Base-by-base conservation (phyloP, 2,329 filamentous ascomycete species). In the Colletotrichum tabaci region DNA sequence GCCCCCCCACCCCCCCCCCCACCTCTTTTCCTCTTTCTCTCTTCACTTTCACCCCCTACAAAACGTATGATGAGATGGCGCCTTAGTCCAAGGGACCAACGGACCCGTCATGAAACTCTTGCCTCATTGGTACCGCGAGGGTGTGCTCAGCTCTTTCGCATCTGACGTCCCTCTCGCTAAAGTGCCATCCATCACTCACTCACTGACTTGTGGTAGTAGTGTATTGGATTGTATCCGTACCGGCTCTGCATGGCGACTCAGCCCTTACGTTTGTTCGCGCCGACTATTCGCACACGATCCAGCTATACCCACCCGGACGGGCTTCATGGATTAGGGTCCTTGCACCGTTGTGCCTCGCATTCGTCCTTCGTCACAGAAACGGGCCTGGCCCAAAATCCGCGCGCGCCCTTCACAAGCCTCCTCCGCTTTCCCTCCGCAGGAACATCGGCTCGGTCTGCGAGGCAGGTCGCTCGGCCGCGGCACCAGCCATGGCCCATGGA, bases 301-400 rank as follows among this genome's bases (percentile, higher is more conserved):
- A 42, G 38, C 38, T 46, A 63, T 72, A 72, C 60, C 69, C 69
- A 69, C 69, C 66, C 58, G 65, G 65, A 49, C 53, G 26, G 35
- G 21, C 69, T 60, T 53, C 69, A 72, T 72, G 65, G 69, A 64
- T 72, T 61, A 69, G 69, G 65, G 42, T 44, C 65, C n/a, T 72
- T 72, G 66, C 69, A 47, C 52, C 65, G 66, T 69, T 58, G 65
- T 72, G 69, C 65, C 60, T 63, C 69, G 65, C 65, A 72, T 72
- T 53, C 64, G 44, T 60, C 53, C 58, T 60, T 69, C 53, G 44
- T 44, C 60, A 58, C 47, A 60, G 49, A 30, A 63, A 57, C 23
- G 40, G 58, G 47, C 69, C 53, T 46, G 52, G 35, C 44, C 26
- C 35, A 49, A 61, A 61, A 56, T 13, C 35, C 16, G n/a, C 21